phyloP scores from a whole-genome alignment of 306 rosid genomes.

The Inga laurina region DNA sequence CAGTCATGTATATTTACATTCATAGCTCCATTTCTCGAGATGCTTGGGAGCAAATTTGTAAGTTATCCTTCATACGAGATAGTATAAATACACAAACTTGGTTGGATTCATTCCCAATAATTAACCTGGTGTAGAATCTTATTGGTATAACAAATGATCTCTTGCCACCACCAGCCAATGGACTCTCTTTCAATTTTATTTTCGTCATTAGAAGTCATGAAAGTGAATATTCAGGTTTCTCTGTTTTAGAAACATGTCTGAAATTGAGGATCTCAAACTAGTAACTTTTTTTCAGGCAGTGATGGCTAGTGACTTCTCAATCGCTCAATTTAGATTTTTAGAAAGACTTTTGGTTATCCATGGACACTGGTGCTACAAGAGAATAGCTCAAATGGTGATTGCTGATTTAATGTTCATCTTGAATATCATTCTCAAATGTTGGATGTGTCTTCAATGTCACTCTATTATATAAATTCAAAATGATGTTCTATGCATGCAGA shows the following conservation, averaged over 20 bases:
- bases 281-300: conserved; percentile 74
- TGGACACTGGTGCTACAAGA: conserved; percentile 99
- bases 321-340: conserved; percentile 87
- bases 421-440: conserved; percentile 16
- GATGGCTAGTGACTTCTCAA: conserved; percentile 97
- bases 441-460: neutral
- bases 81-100: neutral
- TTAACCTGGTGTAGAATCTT: conserved; percentile 8
- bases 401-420: conserved; percentile 19
- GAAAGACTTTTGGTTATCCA: conserved; percentile 99
- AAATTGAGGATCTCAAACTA: conserved; percentile 36
- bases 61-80: neutral
- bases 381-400: conserved; percentile 98
- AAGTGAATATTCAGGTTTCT: neutral
- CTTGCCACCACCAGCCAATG: neutral
- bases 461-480: neutral
- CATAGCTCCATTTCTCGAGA: neutral
- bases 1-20: conserved; percentile 7
- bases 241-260: conserved; percentile 26
- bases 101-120: neutral
- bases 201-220: neutral
- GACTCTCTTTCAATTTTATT: neutral
- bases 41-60: neutral
- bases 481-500: conserved; percentile 48
- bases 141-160: neutral